phyloP scores from a whole-genome alignment of 2,329 filamentous ascomycete species.

The Xylaria multiplex region DNA sequence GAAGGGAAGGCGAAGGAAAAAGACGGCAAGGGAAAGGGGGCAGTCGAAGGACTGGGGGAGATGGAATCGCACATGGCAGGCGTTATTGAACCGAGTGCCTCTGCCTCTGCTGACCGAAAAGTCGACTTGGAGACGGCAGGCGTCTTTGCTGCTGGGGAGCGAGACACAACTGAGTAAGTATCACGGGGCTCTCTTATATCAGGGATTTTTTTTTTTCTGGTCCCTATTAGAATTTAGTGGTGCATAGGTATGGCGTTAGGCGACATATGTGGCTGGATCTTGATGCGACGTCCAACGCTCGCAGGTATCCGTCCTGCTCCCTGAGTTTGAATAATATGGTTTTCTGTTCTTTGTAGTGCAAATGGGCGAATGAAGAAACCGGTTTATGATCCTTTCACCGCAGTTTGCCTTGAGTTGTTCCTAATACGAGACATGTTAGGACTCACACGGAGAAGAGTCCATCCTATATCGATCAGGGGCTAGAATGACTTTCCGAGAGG shows the following conservation, averaged over 20 bases:
- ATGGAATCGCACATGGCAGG: conserved; percentile 51
- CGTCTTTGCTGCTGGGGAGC: conserved; percentile 18
- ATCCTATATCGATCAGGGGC: background rate
- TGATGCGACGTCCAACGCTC: background rate
- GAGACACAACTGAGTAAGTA: conserved; percentile 2
- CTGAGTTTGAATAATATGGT: background rate
- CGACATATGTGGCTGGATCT: background rate
- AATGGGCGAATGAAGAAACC: background rate
- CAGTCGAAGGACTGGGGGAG: conserved; percentile 39
- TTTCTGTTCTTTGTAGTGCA: background rate
- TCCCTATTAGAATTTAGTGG: background rate
- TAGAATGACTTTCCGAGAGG: background rate
- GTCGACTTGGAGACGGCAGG: conserved; percentile 10
- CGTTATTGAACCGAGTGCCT: conserved; percentile 49
- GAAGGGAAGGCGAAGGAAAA: conserved; percentile 32
- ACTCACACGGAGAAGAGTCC: too few relatives aligned
- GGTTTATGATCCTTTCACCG: too few relatives aligned
- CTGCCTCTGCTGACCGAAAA: conserved; percentile 15
- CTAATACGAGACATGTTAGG: too few relatives aligned
- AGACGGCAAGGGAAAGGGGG: conserved; percentile 36
- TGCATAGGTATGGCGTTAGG: conserved; percentile 1
- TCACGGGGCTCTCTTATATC: background rate
- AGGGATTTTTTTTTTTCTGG: background rate
- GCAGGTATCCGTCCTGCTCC: background rate
- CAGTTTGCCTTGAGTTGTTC: too few relatives aligned